Conservation (phyloP, 2,329 filamentous ascomycete species). For the Xylariaceae sp. region DNA sequence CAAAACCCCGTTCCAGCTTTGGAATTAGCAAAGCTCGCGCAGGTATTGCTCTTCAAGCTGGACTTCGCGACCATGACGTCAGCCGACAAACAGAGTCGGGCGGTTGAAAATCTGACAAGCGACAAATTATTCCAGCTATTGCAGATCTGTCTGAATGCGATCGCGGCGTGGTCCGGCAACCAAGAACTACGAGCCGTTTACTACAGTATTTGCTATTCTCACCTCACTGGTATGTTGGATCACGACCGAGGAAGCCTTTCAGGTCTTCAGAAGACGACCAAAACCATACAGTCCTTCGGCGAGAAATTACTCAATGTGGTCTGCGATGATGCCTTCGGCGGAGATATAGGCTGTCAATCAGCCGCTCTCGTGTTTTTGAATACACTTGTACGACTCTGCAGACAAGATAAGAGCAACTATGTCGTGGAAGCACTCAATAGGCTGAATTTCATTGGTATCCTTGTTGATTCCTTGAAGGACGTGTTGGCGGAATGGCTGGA, state of each 20-base stretch:
- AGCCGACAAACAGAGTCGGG: conserved; percentile 43
- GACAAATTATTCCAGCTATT: conserved; percentile 92
- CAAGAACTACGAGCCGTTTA: conserved; percentile 76
- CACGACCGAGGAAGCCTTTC: conserved; percentile 47
- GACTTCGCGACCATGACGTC: conserved; percentile 49
- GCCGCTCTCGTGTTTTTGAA: conserved; percentile 83
- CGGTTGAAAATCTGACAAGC: conserved; percentile 70
- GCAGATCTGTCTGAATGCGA: conserved; percentile 77
- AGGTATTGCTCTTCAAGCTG: conserved; percentile 69
- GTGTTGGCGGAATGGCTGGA: conserved; percentile 71
- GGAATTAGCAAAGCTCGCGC: conserved; percentile 74
- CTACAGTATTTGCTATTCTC: conserved; percentile 88
- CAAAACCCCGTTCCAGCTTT: conserved; percentile 68
- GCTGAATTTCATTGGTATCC: conserved; percentile 85
- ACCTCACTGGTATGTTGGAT: conserved; percentile 68
- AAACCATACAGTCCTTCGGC: conserved; percentile 66
- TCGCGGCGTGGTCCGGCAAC: conserved; percentile 69
- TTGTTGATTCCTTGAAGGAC: conserved; percentile 81
- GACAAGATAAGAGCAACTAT: conserved; percentile 67
- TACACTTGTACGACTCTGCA: conserved; percentile 70
- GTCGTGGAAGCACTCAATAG: conserved; percentile 78
- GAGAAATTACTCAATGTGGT: conserved; percentile 80
- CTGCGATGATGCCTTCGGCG: conserved; percentile 89
- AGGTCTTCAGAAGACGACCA: conserved; percentile 62
- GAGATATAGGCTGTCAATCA: conserved; percentile 77